These are phyloP conservation scores for Ceriops decandra DNA, from an alignment of 345 rosid genomes.

Conservation along the genomic window DNA sequence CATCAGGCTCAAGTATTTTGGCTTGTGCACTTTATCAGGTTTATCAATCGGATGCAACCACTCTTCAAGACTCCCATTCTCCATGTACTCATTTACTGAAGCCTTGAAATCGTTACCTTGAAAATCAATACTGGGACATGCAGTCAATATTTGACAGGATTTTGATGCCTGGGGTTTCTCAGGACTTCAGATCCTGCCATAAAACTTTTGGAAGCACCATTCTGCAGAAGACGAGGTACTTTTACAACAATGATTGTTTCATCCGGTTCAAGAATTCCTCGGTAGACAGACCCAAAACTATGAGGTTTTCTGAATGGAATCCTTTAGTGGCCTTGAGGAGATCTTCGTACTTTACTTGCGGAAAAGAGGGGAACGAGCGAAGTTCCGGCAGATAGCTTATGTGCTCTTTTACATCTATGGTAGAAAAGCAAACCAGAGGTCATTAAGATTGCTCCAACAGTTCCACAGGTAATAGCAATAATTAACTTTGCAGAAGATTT, in stretches of 20 bases:
- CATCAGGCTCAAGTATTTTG: too few relatives aligned
- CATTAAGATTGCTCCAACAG: not conserved
- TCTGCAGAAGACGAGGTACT: not conserved
- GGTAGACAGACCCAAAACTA: constrained; percentile 9
- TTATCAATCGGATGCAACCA: too few relatives aligned
- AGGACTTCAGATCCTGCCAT: constrained; percentile 12
- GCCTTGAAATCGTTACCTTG: too few relatives aligned
- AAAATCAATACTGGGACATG: too few relatives aligned
- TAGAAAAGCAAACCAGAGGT: not conserved
- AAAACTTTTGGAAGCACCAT: constrained; percentile 7
- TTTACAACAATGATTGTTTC: constrained; percentile 1
- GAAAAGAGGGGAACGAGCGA: not conserved
- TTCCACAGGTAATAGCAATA: not conserved
- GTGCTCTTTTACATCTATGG: not conserved
- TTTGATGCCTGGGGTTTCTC: not conserved
- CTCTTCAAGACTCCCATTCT: too few relatives aligned
- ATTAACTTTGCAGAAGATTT: not conserved
- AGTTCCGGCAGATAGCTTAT: not conserved
- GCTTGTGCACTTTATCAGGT: too few relatives aligned
- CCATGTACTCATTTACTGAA: too few relatives aligned
- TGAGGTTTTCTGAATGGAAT: not conserved
- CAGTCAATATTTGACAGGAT: too few relatives aligned
- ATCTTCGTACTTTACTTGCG: not conserved
- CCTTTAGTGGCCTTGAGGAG: not conserved
- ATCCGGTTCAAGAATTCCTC: not conserved